These are phyloP conservation scores for Filosporella fistucella DNA, from an alignment of 495 filamentous ascomycete species.

Conservation along the genomic window DNA sequence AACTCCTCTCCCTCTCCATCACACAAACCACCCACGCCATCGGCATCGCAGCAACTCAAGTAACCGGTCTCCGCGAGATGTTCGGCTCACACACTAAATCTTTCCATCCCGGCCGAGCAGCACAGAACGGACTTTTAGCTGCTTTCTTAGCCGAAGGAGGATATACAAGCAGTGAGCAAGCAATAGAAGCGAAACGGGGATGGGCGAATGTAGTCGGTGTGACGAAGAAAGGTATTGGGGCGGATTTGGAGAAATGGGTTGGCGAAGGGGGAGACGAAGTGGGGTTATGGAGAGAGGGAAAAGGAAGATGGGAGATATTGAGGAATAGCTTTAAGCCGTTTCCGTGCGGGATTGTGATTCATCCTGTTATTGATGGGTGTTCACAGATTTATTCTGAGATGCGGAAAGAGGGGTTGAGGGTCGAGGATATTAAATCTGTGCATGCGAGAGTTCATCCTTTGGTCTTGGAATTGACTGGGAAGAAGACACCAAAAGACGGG, in stretches of 20 bases:
- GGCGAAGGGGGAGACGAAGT: conserved; percentile 17
- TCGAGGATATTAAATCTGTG: conserved; percentile 28
- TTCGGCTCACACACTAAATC: conserved; percentile 53
- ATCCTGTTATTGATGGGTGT: conserved; percentile 48
- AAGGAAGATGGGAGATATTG: conserved; percentile 42
- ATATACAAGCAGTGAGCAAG: conserved; percentile 40
- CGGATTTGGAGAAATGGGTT: conserved; percentile 26
- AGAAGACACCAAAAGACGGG: conserved; percentile 41
- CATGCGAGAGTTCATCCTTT: conserved; percentile 42
- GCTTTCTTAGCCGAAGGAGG: conserved; percentile 41
- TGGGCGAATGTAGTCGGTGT: conserved; percentile 47
- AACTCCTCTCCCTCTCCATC: conserved; percentile 32
- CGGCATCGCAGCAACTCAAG: conserved; percentile 47
- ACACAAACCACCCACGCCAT: conserved; percentile 44
- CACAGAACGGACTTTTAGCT: conserved; percentile 46
- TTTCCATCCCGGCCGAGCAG: conserved; percentile 47
- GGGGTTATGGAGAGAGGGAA: conserved; percentile 18
- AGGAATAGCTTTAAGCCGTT: conserved; percentile 52
- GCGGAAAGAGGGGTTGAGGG: conserved; percentile 18
- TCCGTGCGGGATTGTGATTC: conserved; percentile 53
- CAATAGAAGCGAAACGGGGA: conserved; percentile 47
- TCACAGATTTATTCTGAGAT: conserved; percentile 39
- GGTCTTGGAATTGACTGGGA: conserved; percentile 48
- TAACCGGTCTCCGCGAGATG: conserved; percentile 45
- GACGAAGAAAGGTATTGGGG: conserved; percentile 29